Base-by-base conservation (phyloP, 768 basidiomycete species). In the Chlorophyllum brunneum region DNA sequence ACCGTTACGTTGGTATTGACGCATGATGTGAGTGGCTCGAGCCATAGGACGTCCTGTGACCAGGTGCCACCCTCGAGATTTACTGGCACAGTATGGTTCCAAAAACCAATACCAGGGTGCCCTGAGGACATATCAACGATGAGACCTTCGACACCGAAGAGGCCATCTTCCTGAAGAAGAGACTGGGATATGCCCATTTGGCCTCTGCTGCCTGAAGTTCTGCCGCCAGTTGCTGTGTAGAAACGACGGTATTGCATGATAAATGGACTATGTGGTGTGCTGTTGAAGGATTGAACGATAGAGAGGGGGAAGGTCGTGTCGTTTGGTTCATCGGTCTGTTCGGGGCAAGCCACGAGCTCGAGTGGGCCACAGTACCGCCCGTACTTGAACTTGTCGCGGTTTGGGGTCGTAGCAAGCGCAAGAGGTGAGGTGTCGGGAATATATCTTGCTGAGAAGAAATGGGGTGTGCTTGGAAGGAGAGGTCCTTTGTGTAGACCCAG, bases 21-120 rank as follows among this genome's bases (percentile, higher is more conserved):
- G 27, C 59, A 62, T 9, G 30, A 11, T 2, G 61, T 55, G n/a
- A 58, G 53, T 2, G 61, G 61, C 34, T 62, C 59, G 10, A 61
- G 48, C 60, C 61, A 62, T 13, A 62, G 30, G 20, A 62, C 39
- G 2, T 62, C 61, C n/a, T 60, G 54, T 4, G 57, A 58, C 61
- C 61, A 62, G 2, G 23, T 29, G 2, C 36, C 56, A 11, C 61
- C 61, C 1, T 34, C 16, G 8, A n/a, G 22, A 8, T 9, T 24
- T 6, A 13, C n/a, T 11, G 41, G 41, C 11, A 43, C 15, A 13
- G 41, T 43, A 13, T 43, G 41, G 8, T 43, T 43, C 41, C 41
- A 43, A 26, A 43, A 43, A 3, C 41, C 18, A 34, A 37, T 2
- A 48, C 50, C 2, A 26, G 61, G 61, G 18, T 49, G 56, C 3